A percentile compares a stretch with the other conserved stretches of the same genome.
These are phyloP conservation scores for Boletus tylopilopsis DNA, from an alignment of 768 basidiomycete species.

Conservation along the genomic window DNA sequence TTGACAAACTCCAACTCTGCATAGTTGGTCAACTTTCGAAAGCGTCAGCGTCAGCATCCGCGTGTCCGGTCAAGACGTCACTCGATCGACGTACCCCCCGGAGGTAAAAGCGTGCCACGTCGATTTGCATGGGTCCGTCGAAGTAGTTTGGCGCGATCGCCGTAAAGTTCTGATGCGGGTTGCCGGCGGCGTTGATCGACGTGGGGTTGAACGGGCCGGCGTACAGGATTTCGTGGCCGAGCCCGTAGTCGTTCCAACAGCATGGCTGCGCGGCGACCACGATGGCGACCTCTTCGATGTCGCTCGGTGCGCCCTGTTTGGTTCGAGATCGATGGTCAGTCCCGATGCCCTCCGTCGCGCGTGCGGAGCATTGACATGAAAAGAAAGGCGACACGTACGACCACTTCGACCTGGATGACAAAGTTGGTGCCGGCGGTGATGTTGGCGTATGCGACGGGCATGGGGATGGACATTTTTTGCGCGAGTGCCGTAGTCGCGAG, in stretches of 20 bases:
- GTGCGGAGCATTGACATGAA: too few relatives aligned
- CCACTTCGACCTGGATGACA: constrained; percentile 37
- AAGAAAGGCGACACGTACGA: constrained; percentile 32
- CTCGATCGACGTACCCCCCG: constrained; percentile 9
- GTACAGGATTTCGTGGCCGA: constrained; percentile 3
- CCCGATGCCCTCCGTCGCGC: too few relatives aligned
- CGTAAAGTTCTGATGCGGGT: neutral
- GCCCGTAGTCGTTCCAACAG: accelerated
- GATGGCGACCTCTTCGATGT: neutral
- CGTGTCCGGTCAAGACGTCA: neutral
- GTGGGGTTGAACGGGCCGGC: neutral
- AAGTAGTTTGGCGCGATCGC: neutral
- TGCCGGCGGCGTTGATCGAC: neutral
- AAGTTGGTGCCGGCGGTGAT: constrained; percentile 34
- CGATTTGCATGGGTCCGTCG: neutral
- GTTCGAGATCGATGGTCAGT: neutral
- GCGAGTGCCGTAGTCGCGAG: constrained; percentile 30
- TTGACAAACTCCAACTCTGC: neutral
- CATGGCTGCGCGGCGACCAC: constrained; percentile 3
- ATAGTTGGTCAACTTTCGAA: neutral
- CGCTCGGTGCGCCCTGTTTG: too few relatives aligned
- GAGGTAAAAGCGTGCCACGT: neutral
- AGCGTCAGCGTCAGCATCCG: neutral
- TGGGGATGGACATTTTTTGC: constrained; percentile 36
- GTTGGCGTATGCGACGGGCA: constrained; percentile 30